Evolutionary conservation across 192 early-diverging fungal genomes (phyloP), one percentile per base, ranked within the genome.

Genomic region (Funneliformis mosseae): DNA sequence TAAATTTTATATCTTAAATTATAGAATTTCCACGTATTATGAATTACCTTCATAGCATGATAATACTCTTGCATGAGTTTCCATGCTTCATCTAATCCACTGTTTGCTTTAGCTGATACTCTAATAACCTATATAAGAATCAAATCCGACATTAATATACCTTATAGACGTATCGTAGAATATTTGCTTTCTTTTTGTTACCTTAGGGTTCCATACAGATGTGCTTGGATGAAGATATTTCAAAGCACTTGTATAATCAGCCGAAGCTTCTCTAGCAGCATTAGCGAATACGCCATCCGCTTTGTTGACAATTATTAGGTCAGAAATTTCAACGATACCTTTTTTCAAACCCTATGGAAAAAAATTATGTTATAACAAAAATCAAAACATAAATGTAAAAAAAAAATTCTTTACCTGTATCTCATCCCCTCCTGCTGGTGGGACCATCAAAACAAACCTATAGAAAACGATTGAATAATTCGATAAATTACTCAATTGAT

Each of bases 401-500:
- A 42, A 60, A 21, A 60, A 21, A 46, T 28, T 21, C 21, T 21
- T 33, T 83, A 86, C 88, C 83, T 96, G 95, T 67, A 96, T 87
- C 81, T 96, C 95, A 84, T 96, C 95, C 63, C 95, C 95, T 9
- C 91, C 94, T 23, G 91, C 94, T 9, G 95, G 94, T 50, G 92
- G 91, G 43, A 95, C 90, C 43, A 95, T 84, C 4, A 95, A 83
- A 10, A 93, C 89, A 84, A 94, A 95, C 86, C 86, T 87, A 69
- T 46, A 38, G 9, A 21, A 16, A 4, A 50, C 33, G 21, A 78
- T 12, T 23, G 43, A 61, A n/a, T 2, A 76, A 39, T 61, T 69
- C 7, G 21, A 39, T 14, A 16, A 23, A 39, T 39, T 69, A 7
- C 41, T 8, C 14, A 69, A 21, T 1, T 41, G 4, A 7, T 21